Conservation (phyloP, 768 basidiomycete genomes). For the Pleurotus djamor region DNA sequence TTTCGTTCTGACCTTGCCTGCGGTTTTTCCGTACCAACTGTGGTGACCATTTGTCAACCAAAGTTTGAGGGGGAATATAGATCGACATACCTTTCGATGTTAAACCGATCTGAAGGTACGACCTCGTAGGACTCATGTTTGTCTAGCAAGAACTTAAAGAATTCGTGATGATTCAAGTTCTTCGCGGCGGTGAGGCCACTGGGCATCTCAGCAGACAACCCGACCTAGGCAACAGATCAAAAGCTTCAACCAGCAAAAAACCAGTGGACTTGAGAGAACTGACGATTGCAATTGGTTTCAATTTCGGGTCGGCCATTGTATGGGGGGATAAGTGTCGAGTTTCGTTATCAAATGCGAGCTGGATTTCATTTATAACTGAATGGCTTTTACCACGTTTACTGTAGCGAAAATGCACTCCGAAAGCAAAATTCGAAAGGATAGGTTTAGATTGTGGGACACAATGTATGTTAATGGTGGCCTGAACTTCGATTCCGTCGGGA, state of each 20-base stretch:
- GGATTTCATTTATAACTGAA: no score
- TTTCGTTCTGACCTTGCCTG: conserved; percentile 23
- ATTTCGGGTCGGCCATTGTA: no score
- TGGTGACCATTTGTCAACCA: neutral
- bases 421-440: no score
- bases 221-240: conserved; percentile 20
- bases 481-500: no score
- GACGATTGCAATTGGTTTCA: neutral
- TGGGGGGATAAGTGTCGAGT: no score
- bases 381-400: no score
- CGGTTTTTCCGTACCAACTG: conserved; percentile 23
- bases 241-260: neutral
- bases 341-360: no score
- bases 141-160: conserved; percentile 33
- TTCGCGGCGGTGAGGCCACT: conserved; percentile 20
- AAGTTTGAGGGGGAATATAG: neutral
- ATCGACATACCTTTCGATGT: conserved; percentile 25
- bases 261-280: neutral
- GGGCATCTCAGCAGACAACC: conserved; percentile 37
- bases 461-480: no score
- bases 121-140: conserved; percentile 26
- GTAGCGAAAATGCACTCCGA: no score
- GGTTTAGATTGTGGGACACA: no score
- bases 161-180: conserved; percentile 30
- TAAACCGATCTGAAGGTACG: conserved; percentile 28